Percentiles rank a stretch among this genome's conserved stretches.
Evolutionary conservation across 2,329 filamentous ascomycete species (phyloP).

Genomic region (Cordyceps tenuipes): DNA sequence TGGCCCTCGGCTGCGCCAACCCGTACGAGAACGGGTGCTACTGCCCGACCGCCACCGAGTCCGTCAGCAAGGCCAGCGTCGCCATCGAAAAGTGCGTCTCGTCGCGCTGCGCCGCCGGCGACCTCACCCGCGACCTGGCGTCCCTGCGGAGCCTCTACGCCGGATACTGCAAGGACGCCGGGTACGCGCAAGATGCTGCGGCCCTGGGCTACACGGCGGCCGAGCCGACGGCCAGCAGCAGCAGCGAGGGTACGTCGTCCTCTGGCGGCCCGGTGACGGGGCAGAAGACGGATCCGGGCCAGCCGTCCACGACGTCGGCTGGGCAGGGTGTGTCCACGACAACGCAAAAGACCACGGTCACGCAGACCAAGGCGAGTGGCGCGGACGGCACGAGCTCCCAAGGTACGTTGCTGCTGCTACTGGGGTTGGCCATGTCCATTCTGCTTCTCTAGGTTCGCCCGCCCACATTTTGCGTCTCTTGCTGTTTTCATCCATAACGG

Average conservation of each 20-base stretch:
- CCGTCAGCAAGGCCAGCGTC: constrained; percentile 15
- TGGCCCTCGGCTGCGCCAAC: constrained; percentile 17
- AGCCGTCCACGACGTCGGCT: constrained; percentile 1
- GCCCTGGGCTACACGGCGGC: constrained; percentile 19
- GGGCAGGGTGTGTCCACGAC: constrained; percentile 12
- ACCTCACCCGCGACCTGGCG: constrained; percentile 17
- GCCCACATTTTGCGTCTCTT: not conserved
- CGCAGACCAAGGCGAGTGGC: constrained; percentile 19
- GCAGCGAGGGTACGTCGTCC: constrained; percentile 5
- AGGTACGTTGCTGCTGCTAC: constrained; percentile 24
- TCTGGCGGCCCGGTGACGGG: not conserved
- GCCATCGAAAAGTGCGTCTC: constrained; percentile 18
- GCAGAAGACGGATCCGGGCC: constrained; percentile 15
- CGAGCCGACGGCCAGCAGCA: constrained; percentile 11
- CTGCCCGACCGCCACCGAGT: constrained; percentile 18
- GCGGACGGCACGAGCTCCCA: constrained; percentile 17
- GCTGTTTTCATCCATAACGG: not conserved
- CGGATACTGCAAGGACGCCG: constrained; percentile 21
- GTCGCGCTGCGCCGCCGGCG: constrained; percentile 16
- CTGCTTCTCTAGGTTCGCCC: constrained; percentile 7
- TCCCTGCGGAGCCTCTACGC: constrained; percentile 20
- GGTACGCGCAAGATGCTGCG: constrained; percentile 19
- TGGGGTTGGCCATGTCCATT: constrained; percentile 5
- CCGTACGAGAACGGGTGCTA: constrained; percentile 22
- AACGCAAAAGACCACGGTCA: constrained; percentile 19